Evolutionary conservation across 2,329 filamentous ascomycete species (phyloP).

Genomic region (Penicillium sp.): DNA sequence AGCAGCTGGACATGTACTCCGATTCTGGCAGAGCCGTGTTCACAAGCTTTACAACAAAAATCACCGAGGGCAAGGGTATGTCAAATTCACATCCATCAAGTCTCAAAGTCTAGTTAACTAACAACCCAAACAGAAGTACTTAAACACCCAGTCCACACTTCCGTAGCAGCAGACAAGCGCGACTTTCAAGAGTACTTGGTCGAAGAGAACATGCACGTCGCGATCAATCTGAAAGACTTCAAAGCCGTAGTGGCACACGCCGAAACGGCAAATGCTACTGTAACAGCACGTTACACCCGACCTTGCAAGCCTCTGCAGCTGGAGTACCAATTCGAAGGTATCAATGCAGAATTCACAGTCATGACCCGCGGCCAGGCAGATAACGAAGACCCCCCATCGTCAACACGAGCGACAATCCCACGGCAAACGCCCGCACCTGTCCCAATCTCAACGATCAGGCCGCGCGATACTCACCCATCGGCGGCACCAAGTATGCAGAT

Average conservation of each 20-base stretch:
- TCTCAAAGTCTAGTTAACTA: slow-evolving; percentile 3
- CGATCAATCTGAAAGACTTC: slow-evolving; percentile 65
- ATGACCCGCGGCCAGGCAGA: slow-evolving; percentile 62
- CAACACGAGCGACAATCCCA: slow-evolving; percentile 40
- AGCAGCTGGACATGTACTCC: slow-evolving; percentile 62
- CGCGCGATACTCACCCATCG: slow-evolving; percentile 6
- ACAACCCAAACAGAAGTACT: slow-evolving; percentile 52
- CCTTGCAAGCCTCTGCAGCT: slow-evolving; percentile 61
- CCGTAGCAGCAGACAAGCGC: slow-evolving; percentile 59
- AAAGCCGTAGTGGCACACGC: slow-evolving; percentile 63
- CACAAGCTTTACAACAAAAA: slow-evolving; percentile 65
- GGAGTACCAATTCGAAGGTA: slow-evolving; percentile 55
- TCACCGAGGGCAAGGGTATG: slow-evolving; percentile 58
- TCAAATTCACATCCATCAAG: background rate
- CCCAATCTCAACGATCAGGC: slow-evolving; percentile 15
- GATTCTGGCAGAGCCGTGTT: slow-evolving; percentile 59
- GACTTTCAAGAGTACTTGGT: slow-evolving; percentile 62
- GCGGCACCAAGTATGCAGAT: slow-evolving; percentile 23
- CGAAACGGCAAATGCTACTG: slow-evolving; percentile 54
- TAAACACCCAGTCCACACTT: slow-evolving; percentile 64
- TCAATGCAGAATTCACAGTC: slow-evolving; percentile 60
- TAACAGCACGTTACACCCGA: slow-evolving; percentile 59
- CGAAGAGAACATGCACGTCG: slow-evolving; percentile 59
- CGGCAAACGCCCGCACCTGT: slow-evolving; percentile 37
- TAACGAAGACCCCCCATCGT: slow-evolving; percentile 36